phyloP scores from a whole-genome alignment of 2,329 filamentous ascomycete species.

The Scedosporium boydii region DNA sequence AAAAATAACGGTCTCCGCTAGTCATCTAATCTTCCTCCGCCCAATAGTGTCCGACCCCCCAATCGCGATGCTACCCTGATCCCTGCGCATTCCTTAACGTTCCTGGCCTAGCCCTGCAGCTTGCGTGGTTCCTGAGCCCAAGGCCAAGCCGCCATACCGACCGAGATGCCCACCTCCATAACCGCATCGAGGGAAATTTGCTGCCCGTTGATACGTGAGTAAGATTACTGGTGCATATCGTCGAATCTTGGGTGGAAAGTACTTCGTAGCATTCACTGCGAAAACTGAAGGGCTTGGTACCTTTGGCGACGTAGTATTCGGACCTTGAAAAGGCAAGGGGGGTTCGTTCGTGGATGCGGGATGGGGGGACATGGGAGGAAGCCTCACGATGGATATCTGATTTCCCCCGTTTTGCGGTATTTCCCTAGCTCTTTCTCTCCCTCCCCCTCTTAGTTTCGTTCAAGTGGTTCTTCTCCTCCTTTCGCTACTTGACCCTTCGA shows the following conservation, averaged over 20 bases:
- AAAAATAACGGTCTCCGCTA: neutral
- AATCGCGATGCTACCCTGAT: neutral
- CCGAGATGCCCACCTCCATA: too few relatives aligned
- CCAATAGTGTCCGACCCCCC: neutral
- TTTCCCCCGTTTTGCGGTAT: neutral
- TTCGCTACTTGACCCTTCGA: neutral
- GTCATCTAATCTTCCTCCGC: neutral
- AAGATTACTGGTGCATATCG: too few relatives aligned
- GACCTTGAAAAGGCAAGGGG: too few relatives aligned
- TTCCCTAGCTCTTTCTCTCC: neutral
- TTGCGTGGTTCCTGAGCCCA: neutral
- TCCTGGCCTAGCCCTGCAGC: neutral
- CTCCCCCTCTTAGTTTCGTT: too few relatives aligned
- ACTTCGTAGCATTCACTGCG: too few relatives aligned
- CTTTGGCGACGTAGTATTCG: too few relatives aligned
- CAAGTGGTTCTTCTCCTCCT: neutral
- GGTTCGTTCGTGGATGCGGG: neutral
- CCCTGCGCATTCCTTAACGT: neutral
- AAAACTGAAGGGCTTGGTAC: too few relatives aligned
- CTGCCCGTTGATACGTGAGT: too few relatives aligned
- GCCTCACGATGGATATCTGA: neutral
- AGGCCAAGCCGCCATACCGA: neutral
- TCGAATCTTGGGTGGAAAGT: too few relatives aligned
- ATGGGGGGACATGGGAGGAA: neutral
- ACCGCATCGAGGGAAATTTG: too few relatives aligned